These are phyloP conservation scores for Pholiota molesta DNA, from an alignment of 768 basidiomycete species.

Conservation along the genomic window DNA sequence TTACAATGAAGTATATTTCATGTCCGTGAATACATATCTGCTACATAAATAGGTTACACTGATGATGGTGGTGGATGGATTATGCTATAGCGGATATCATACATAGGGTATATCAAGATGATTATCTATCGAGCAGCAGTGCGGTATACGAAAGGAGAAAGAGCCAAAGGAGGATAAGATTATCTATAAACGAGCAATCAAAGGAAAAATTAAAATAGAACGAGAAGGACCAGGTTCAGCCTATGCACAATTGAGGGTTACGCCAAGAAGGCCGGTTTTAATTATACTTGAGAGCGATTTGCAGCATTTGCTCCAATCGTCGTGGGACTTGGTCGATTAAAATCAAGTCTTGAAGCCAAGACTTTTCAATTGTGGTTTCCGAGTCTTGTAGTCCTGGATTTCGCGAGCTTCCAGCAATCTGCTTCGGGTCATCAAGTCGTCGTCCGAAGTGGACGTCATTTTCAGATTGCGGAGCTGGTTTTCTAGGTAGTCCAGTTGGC, in stretches of 20 bases:
- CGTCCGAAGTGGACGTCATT: slow-evolving; percentile 30
- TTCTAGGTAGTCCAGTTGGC: slow-evolving; percentile 45
- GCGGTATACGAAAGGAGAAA: no score
- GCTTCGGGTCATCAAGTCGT: slow-evolving; percentile 37
- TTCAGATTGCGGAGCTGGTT: slow-evolving; percentile 36
- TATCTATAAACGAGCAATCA: background rate
- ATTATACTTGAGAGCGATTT: no score
- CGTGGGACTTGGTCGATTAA: background rate
- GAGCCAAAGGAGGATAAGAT: background rate
- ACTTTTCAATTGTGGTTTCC: slow-evolving; percentile 17
- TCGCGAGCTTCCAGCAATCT: slow-evolving; percentile 31
- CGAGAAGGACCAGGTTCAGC: background rate
- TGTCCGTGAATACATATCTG: no score
- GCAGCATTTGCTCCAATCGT: no score
- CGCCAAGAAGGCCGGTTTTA: no score
- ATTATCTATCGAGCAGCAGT: background rate
- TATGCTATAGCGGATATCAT: background rate
- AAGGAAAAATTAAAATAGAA: background rate
- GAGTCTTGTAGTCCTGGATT: slow-evolving; percentile 19
- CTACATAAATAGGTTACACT: background rate
- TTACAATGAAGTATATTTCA: no score
- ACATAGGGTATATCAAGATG: background rate
- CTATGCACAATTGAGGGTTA: background rate
- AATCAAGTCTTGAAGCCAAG: slow-evolving; percentile 19
- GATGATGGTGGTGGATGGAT: background rate